Percentiles rank a stretch among this genome's conserved stretches.
Conservation (phyloP, 1,284 basidiomycete genomes). For the Cutaneotrichosporon daszewskae region DNA sequence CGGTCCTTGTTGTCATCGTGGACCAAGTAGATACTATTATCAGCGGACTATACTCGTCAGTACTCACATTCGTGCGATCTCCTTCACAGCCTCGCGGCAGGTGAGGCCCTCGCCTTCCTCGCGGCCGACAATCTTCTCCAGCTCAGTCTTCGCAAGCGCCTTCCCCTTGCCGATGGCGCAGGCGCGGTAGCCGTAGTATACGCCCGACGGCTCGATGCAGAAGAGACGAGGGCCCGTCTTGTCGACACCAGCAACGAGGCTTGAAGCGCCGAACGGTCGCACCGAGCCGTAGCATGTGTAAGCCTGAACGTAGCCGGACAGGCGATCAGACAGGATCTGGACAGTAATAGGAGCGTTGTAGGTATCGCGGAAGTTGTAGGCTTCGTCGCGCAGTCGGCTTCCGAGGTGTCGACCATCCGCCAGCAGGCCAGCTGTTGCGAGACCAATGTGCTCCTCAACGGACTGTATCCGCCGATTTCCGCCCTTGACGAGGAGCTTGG, state of each 20-base stretch:
- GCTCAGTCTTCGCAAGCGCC: slow-evolving; percentile 94
- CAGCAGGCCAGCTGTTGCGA: slow-evolving; percentile 87
- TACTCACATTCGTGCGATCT: slow-evolving; percentile 89
- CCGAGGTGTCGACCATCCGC: slow-evolving; percentile 91
- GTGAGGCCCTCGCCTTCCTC: slow-evolving; percentile 45
- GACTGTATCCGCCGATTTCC: slow-evolving; percentile 90
- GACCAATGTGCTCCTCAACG: slow-evolving; percentile 85
- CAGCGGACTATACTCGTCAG: not conserved
- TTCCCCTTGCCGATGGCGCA: slow-evolving; percentile 94
- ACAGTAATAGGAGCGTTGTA: slow-evolving; percentile 74
- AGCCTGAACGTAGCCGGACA: slow-evolving; percentile 85
- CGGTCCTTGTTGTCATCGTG: slow-evolving; percentile 84
- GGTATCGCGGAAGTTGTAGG: slow-evolving; percentile 65
- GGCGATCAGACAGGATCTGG: slow-evolving; percentile 61
- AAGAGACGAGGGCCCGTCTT: slow-evolving; percentile 81
- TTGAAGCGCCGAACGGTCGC: slow-evolving; percentile 90
- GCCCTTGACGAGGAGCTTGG: slow-evolving; percentile 90
- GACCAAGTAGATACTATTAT: slow-evolving; percentile 81
- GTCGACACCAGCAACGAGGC: slow-evolving; percentile 85
- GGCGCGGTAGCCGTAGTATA: slow-evolving; percentile 87
- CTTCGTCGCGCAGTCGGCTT: slow-evolving; percentile 79
- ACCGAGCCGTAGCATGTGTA: slow-evolving; percentile 99
- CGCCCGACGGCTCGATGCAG: slow-evolving; percentile 91
- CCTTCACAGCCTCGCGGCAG: slow-evolving; percentile 76
- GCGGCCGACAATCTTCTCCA: slow-evolving; percentile 71